These are phyloP conservation scores for Schwanniomyces pseudopolymorphus DNA, from an alignment of 805 yeast species.

Conservation along the genomic window DNA sequence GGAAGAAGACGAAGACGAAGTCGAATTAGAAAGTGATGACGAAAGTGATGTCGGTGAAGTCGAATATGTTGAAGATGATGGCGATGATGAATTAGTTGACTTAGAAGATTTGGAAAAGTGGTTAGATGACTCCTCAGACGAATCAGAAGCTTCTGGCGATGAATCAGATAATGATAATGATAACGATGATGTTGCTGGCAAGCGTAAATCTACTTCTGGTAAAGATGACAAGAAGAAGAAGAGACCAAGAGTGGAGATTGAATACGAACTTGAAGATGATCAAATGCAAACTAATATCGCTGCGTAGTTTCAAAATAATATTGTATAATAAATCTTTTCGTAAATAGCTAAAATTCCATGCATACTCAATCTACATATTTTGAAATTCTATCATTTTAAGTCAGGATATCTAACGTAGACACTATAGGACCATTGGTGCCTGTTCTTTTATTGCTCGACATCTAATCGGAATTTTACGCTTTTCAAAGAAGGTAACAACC, in stretches of 20 bases:
- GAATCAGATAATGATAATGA: slow-evolving; percentile 35
- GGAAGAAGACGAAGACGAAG: slow-evolving; percentile 56
- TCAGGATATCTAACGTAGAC: slow-evolving; percentile 9
- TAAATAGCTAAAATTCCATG: slow-evolving; percentile 1
- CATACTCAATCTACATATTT: slow-evolving; percentile 2
- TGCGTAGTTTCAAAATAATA: slow-evolving; percentile 7
- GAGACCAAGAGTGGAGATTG: slow-evolving; percentile 77
- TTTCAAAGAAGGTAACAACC: neutral
- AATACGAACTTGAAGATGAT: slow-evolving; percentile 71
- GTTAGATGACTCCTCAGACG: slow-evolving; percentile 52
- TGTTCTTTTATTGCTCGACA: slow-evolving; percentile 6
- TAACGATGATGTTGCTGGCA: slow-evolving; percentile 26
- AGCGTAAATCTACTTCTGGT: slow-evolving; percentile 30
- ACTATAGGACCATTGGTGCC: slow-evolving; percentile 8
- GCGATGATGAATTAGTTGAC: slow-evolving; percentile 85
- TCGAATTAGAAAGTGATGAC: slow-evolving; percentile 46
- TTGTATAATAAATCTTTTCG: slow-evolving; percentile 4
- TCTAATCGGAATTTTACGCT: slow-evolving; percentile 1
- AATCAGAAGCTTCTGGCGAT: slow-evolving; percentile 34
- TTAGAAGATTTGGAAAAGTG: slow-evolving; percentile 91
- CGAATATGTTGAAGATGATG: slow-evolving; percentile 90
- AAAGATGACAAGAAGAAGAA: slow-evolving; percentile 43
- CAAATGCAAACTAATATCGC: slow-evolving; percentile 37
- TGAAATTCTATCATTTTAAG: slow-evolving; percentile 3
- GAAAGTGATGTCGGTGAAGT: slow-evolving; percentile 69